phyloP scores from a whole-genome alignment of 192 early-diverging fungal species.

The Coemansia sp. region DNA sequence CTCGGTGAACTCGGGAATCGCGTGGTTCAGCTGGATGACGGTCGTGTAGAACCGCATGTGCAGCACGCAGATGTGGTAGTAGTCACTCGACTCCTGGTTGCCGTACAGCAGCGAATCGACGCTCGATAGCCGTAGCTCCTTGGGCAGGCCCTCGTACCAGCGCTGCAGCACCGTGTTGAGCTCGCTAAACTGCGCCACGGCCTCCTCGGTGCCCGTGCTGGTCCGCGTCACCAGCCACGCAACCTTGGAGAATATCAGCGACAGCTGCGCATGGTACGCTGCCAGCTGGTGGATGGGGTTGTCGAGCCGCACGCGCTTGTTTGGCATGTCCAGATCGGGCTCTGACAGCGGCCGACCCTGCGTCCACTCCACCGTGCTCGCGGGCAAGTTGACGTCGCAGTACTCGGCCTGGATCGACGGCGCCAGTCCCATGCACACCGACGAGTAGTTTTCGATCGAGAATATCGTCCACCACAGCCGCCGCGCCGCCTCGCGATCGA shows the following conservation, averaged over 20 bases:
- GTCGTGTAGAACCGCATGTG: slow-evolving; percentile 47
- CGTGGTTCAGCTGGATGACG: slow-evolving; percentile 51
- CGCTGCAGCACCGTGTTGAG: slow-evolving; percentile 48
- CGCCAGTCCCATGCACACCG: slow-evolving; percentile 44
- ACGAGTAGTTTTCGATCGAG: slow-evolving; percentile 49
- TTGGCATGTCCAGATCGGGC: background rate
- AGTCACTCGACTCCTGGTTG: slow-evolving; percentile 25
- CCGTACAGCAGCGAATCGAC: slow-evolving; percentile 37
- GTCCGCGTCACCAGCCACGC: slow-evolving; percentile 51
- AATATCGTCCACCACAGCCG: slow-evolving; percentile 52
- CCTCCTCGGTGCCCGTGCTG: slow-evolving; percentile 24
- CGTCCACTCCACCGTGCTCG: slow-evolving; percentile 39
- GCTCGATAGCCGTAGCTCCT: slow-evolving; percentile 43
- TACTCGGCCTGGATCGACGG: slow-evolving; percentile 52
- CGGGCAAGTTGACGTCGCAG: slow-evolving; percentile 44
- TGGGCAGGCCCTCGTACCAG: slow-evolving; percentile 52
- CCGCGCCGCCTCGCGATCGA: slow-evolving; percentile 47
- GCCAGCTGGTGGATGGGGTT: slow-evolving; percentile 37
- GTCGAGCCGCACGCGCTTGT: slow-evolving; percentile 24
- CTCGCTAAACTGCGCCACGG: slow-evolving; percentile 40
- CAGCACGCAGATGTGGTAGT: slow-evolving; percentile 41
- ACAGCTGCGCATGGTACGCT: slow-evolving; percentile 49
- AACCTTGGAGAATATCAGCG: slow-evolving; percentile 52
- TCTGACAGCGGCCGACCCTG: slow-evolving; percentile 12
- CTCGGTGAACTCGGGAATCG: slow-evolving; percentile 49